Conservation (phyloP, 371 early-diverging fungal species). For the Apophysomyces variabilis region DNA sequence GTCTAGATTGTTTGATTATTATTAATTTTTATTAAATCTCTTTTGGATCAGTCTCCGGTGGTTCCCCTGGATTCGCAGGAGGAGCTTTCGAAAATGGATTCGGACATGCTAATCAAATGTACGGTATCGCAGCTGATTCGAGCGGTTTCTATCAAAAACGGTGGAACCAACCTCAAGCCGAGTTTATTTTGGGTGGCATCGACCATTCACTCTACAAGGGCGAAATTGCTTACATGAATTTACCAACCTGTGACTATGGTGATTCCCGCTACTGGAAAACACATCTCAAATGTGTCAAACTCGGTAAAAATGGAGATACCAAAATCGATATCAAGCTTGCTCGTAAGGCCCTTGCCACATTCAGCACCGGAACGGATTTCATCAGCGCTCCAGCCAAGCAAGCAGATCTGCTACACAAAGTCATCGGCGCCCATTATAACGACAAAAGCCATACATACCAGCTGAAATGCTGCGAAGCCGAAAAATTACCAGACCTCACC, state of each 20-base stretch:
- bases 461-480: constrained; percentile 35
- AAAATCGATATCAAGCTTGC: constrained; percentile 48
- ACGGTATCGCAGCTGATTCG: constrained; percentile 20
- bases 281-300: constrained; percentile 41
- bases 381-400: constrained; percentile 46
- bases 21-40: not conserved
- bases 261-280: constrained; percentile 51
- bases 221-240: constrained; percentile 39
- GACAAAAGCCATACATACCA: constrained; percentile 24
- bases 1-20: constrained; percentile 4
- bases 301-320: constrained; percentile 41
- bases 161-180: constrained; percentile 31
- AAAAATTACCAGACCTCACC: constrained; percentile 38
- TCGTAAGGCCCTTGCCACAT: constrained; percentile 38
- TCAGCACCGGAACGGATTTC: constrained; percentile 35
- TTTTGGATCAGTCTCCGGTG: not conserved
- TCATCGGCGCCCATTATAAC: constrained; percentile 42
- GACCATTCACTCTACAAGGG: constrained; percentile 51
- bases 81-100: not conserved
- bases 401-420: constrained; percentile 44
- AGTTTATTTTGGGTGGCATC: constrained; percentile 52
- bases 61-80: not conserved
- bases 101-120: constrained; percentile 4
- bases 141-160: constrained; percentile 38
- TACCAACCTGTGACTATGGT: constrained; percentile 50